These are phyloP conservation scores for Trypanosoma boissoni DNA, from an alignment of 208 protist species.

Conservation along the genomic window DNA sequence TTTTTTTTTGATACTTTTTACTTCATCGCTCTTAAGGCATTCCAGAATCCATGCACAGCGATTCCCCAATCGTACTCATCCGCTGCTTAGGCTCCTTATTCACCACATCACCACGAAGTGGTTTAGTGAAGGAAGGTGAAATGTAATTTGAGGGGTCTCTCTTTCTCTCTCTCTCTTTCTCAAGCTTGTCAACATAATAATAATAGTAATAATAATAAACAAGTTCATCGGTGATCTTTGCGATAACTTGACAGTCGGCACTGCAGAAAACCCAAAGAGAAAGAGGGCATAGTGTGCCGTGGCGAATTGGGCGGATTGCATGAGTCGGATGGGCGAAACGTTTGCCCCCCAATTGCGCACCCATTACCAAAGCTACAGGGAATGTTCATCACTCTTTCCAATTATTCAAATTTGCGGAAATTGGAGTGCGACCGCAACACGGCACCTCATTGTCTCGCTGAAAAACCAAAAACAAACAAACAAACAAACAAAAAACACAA, in stretches of 20 bases:
- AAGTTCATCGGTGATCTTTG: slow-evolving; percentile 92
- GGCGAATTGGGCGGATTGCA: slow-evolving; percentile 90
- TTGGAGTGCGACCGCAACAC: too few species aligned
- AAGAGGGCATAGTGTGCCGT: slow-evolving; percentile 92
- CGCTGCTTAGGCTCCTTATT: slow-evolving; percentile 88
- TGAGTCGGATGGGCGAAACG: slow-evolving; percentile 97
- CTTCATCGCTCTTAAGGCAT: too few species aligned
- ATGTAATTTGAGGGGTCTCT: slow-evolving; percentile 92
- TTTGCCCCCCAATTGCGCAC: slow-evolving; percentile 96
- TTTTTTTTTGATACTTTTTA: too few species aligned
- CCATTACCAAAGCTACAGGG: slow-evolving; percentile 87
- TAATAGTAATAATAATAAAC: too few species aligned
- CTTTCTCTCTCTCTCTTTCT: too few species aligned
- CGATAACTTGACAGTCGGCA: slow-evolving; percentile 95
- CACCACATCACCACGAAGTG: slow-evolving; percentile 51
- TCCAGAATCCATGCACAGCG: slow-evolving; percentile 84
- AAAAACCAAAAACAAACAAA: too few species aligned
- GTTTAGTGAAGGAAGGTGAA: slow-evolving; percentile 54
- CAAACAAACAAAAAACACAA: neutral
- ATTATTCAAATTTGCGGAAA: slow-evolving; percentile 95
- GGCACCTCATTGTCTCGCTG: too few species aligned
- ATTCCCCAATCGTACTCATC: slow-evolving; percentile 82
- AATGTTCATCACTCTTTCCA: slow-evolving; percentile 90
- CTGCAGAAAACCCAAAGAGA: slow-evolving; percentile 96
- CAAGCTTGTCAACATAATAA: too few species aligned